These are phyloP conservation scores for Rhodomyrtus tomentosa DNA, from an alignment of 345 rosid species.

Conservation along the genomic window DNA sequence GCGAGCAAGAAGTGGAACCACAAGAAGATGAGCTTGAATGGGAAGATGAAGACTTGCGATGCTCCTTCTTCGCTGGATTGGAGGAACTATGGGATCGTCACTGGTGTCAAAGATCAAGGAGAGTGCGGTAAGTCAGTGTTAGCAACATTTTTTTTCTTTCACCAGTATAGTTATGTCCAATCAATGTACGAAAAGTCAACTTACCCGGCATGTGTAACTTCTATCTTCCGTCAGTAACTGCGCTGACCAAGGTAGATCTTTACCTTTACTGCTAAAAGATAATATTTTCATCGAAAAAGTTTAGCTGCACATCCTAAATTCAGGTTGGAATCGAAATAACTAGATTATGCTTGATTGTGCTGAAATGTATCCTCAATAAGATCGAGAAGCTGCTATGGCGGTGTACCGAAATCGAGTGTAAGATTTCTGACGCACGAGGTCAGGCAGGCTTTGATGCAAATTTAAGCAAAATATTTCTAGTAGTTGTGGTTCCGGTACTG, in stretches of 20 bases:
- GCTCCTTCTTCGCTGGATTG: conserved; percentile 56
- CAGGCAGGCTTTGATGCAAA: neutral
- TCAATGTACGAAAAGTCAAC: neutral
- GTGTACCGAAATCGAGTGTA: neutral
- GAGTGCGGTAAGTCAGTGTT: conserved; percentile 28
- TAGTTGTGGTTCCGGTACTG: too few relatives aligned
- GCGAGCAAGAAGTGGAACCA: conserved; percentile 3
- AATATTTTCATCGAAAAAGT: neutral
- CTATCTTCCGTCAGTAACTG: neutral
- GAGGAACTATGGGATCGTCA: conserved; percentile 52
- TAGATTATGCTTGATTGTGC: neutral
- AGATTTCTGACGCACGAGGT: neutral
- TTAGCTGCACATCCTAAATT: neutral
- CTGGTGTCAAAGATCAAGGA: conserved; percentile 48
- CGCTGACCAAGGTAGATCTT: neutral
- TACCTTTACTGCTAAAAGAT: neutral
- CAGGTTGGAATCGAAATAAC: neutral
- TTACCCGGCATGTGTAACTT: neutral
- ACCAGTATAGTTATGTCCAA: neutral
- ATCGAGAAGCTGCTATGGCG: neutral
- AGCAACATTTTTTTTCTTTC: neutral
- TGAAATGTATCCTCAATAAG: neutral
- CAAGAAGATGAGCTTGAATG: neutral
- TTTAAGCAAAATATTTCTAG: neutral
- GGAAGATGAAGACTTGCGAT: conserved; percentile 21